Base-by-base conservation (phyloP, 2,329 filamentous ascomycete genomes). In the Xenosphaeropsis pyriputrescens region DNA sequence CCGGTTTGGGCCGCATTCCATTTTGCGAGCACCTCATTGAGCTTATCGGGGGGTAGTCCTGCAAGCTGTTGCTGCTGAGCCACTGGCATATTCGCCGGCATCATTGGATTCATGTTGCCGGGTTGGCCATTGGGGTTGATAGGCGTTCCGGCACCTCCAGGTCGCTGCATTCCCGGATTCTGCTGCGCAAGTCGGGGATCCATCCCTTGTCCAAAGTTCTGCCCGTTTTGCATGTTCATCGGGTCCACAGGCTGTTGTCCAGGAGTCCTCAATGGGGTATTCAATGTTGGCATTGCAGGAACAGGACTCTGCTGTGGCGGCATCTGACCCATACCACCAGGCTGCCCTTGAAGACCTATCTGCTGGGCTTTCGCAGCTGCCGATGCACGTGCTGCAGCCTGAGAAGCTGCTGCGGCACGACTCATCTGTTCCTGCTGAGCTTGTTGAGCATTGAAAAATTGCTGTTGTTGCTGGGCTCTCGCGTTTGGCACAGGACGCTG, bases 181-280 rank as follows among this genome's bases (percentile, higher is more conserved):
- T 54, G 58, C 48, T 71, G 68, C 44, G 65, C 70, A 47, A 77
- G 76, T 4, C 68, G 61, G 12, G 64, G 64, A 43, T 72, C 64
- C 12, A 69, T 56, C 18, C 64, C 62, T 40, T 66, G 63, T 13
- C 62, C 65, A 48, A 74, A 73, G 2, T 61, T 63, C 58, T 33
- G 59, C 60, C 33, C 30, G 14, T 32, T 17, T 32, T 14, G 14
- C 30, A 32, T 32, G 12, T 32, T 32, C 22, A 51, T 47, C 37
- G 39, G 34, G 12, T 54, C 53, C 7, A 43, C 43, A 43, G 52
- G 53, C 36, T 50, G 47, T 29, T 36, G 49, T 19, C 47, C 44
- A 32, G 50, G 44, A 18, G 49, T 48, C 37, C 57, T 57, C 45
- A 70, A 58, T 2, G 72, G 69, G 1, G 71, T 64, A 43, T 73